A percentile compares a stretch with the other conserved stretches of the same genome.
These are phyloP conservation scores for Cordyceps tenuipes DNA, from an alignment of 2,329 filamentous ascomycete species.

Conservation along the genomic window DNA sequence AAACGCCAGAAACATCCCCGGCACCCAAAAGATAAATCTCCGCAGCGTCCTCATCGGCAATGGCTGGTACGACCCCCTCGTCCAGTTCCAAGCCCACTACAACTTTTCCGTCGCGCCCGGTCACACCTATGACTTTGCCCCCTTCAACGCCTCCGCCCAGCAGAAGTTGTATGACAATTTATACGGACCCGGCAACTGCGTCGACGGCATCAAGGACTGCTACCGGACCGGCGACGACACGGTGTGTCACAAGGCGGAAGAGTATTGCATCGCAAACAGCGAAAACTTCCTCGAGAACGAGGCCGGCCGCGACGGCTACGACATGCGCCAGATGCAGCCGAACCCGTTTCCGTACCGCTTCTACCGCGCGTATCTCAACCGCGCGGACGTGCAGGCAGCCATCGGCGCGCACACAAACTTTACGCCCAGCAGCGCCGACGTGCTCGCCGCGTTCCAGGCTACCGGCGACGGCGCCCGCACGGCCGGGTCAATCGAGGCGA, in stretches of 20 bases:
- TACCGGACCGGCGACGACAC: background rate
- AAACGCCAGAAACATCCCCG: constrained; percentile 40
- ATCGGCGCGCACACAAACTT: constrained; percentile 32
- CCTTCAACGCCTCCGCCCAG: background rate
- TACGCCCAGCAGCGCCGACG: background rate
- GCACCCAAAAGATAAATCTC: constrained; percentile 39
- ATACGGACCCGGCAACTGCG: constrained; percentile 37
- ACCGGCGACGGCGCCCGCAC: background rate
- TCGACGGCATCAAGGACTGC: background rate
- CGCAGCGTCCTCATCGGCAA: constrained; percentile 57
- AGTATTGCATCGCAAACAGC: background rate
- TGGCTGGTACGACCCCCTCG: constrained; percentile 48
- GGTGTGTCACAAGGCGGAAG: background rate
- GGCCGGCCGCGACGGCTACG: constrained; percentile 49
- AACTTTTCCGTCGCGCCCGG: background rate
- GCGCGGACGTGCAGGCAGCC: constrained; percentile 42
- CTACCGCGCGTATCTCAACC: constrained; percentile 51
- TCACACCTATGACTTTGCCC: constrained; percentile 3
- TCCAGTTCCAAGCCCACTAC: background rate
- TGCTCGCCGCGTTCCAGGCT: background rate
- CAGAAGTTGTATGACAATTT: constrained; percentile 41
- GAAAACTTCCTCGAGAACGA: constrained; percentile 38
- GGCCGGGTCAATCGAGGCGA: constrained; percentile 28
- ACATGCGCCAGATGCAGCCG: constrained; percentile 45
- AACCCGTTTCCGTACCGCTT: constrained; percentile 51